Evolutionary conservation across 75 land plant genomes (phyloP), one percentile per base, ranked within the genome.

Genomic region (Selaginella tamariscina): DNA sequence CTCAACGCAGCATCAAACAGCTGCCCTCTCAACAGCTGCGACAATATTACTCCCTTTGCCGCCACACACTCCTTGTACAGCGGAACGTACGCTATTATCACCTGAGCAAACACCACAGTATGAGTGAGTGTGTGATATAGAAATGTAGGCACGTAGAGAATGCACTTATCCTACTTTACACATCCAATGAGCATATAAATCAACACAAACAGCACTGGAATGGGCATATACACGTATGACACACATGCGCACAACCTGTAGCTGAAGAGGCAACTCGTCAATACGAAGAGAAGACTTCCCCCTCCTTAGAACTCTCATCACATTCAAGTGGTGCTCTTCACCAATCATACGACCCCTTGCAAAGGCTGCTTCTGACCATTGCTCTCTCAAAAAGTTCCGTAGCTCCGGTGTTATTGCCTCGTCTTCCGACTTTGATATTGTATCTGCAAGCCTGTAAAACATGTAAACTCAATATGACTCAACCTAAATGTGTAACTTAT

Each of bases 321-420:
- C 66, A 71, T 91, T 91, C 63, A 79, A 24, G 72, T 78, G 86
- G 60, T 89, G 90, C 13, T 79, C 72, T 32, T 81, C 68, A 0
- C 84, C 85, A 56, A 71, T 67, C 29, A 31, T 68, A 56, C 88
- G 70, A 0, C 95, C 97, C 29, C 77, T 66, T 21, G 66, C 20
- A 64, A 80, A 92, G 22, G 97, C 97, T 33, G 74, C 87, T 65
- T 86, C 86, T 1, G 95, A 89, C 95, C 95, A 92, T 32, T 89
- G 72, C 54, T 89, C 83, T 24, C 18, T 76, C 32, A 92, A 75
- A 49, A 84, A 89, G 0, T 78, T 66, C 66, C 73, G 75, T 30
- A 92, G 74, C 64, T 86, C 86, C 5, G 82, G 80, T 1, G 95
- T 73, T 9, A 89, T 78, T 20, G 73, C 77, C 62, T 86, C 90